Base-by-base conservation (phyloP, 495 filamentous ascomycete species). In the Aspergillus mulundensis region DNA sequence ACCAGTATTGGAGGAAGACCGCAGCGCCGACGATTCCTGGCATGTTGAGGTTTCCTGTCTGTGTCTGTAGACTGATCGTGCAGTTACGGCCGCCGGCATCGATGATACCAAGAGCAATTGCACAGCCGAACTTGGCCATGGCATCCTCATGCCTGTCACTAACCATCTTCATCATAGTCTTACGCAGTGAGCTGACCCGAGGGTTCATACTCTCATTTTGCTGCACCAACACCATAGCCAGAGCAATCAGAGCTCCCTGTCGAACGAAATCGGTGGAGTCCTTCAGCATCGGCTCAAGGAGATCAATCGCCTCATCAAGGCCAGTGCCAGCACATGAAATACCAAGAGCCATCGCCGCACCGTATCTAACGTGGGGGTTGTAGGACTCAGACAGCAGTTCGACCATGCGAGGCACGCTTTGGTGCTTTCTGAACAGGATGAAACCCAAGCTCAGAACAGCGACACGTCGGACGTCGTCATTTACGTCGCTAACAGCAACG, bases 1-100 rank as follows among this genome's bases (percentile, higher is more conserved):
- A 99, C 95, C 95, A 99, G 76, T 99, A 99, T 70, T 99, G 95
- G 7, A 90, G 94, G 76, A 99, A 99, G 24, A 99, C 88, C 39
- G 91, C 91, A 84, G 96, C 96, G 58, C 95, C 95, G 19, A 99
- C 92, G 55, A 97, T 94, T 54, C 89, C 95, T 16, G 90, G 83
- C 90, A 97, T 94, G 76, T 97, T 97, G 57, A 99, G 81, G 63
- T 96, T 99, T 53, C 95, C 95, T 0, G 94, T 96, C 75, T 95
- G 93, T 1, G 95, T 99, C 68, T 97, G 94, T 50, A 99, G 79
- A 43, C 92, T 91, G 58, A 99, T 97, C 14, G 95, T 96, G 79
- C 94, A 97, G 71, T 99, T 99, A 18, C 95, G 88, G 46, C 95
- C 95, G 64, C 95, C 95, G 56, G 95, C 95, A 73, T 99, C 95